Conservation (phyloP, 2,329 filamentous ascomycete genomes). For the Trichoderma sp. region DNA sequence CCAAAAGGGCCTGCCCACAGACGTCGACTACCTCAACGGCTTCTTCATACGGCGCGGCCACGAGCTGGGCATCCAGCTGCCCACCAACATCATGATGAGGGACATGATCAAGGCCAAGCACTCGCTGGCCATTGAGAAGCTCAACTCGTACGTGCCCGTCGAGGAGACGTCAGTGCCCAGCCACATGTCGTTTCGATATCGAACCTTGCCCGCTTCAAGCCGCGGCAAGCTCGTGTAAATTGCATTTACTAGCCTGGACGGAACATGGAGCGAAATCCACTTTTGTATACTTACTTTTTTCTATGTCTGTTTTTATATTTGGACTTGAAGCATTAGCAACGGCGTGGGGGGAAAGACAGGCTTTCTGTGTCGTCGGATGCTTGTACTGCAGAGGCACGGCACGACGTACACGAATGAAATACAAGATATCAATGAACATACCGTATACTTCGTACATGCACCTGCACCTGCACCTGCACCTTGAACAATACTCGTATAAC, state of each 20-base stretch:
- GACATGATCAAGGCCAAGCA: conserved; percentile 73
- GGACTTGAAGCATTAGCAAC: neutral
- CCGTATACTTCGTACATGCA: neutral
- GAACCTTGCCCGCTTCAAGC: conserved; percentile 15
- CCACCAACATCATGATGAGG: conserved; percentile 72
- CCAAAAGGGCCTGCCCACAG: conserved; percentile 62
- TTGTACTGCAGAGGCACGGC: neutral
- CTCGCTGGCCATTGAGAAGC: conserved; percentile 35
- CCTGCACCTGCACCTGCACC: neutral
- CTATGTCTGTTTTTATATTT: neutral
- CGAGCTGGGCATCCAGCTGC: conserved; percentile 70
- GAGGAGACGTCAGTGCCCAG: conserved; percentile 38
- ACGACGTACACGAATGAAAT: neutral
- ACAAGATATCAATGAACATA: neutral
- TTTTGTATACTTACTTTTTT: neutral
- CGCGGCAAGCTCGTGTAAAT: neutral
- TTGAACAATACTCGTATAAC: neutral
- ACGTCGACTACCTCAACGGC: conserved; percentile 84
- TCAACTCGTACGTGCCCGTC: conserved; percentile 37
- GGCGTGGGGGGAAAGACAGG: neutral
- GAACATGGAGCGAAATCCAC: neutral
- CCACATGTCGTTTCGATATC: conserved; percentile 29
- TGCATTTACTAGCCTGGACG: neutral
- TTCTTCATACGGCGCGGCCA: conserved; percentile 77
- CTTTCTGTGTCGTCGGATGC: neutral